These are phyloP conservation scores for Tylopilus plumbeoviolaceoides DNA, from an alignment of 768 basidiomycete species.

Conservation along the genomic window DNA sequence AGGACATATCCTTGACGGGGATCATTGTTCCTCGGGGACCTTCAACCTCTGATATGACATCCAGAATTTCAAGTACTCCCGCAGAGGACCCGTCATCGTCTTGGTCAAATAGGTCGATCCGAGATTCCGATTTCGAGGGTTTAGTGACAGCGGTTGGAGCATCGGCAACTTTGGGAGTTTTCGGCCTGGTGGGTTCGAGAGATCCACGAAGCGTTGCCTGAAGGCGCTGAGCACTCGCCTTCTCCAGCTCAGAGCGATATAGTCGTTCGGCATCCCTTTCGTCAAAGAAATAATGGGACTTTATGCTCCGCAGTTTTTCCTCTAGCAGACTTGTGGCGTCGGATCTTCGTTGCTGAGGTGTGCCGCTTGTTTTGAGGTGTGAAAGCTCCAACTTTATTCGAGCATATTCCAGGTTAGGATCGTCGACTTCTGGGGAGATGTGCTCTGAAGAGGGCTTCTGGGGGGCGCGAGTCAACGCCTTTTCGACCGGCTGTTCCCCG, in stretches of 20 bases:
- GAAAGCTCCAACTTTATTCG: slow-evolving; percentile 56
- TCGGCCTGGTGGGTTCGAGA: background rate
- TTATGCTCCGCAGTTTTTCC: slow-evolving; percentile 42
- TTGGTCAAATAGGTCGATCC: slow-evolving; percentile 50
- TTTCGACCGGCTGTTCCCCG: slow-evolving; percentile 4
- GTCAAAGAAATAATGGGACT: slow-evolving; percentile 68
- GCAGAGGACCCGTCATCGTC: slow-evolving; percentile 47
- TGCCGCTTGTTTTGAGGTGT: slow-evolving; percentile 37
- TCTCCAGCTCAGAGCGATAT: slow-evolving; percentile 52
- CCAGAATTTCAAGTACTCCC: slow-evolving; percentile 72
- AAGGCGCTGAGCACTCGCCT: slow-evolving; percentile 42
- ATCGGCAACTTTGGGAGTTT: background rate
- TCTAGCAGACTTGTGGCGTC: slow-evolving; percentile 38
- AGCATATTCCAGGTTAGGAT: slow-evolving; percentile 62
- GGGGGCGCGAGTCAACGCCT: slow-evolving; percentile 4
- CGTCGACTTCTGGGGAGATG: slow-evolving; percentile 39
- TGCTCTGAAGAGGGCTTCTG: slow-evolving; percentile 24
- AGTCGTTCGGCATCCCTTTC: slow-evolving; percentile 57
- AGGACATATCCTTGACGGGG: slow-evolving; percentile 62
- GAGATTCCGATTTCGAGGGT: background rate
- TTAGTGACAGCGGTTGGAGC: background rate
- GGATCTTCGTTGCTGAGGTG: slow-evolving; percentile 23
- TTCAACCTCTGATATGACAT: slow-evolving; percentile 56
- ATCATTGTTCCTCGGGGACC: slow-evolving; percentile 52
- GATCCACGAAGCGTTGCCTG: slow-evolving; percentile 39